phyloP scores from a whole-genome alignment of 192 early-diverging fungal genomes.

The Pilaira anomala region DNA sequence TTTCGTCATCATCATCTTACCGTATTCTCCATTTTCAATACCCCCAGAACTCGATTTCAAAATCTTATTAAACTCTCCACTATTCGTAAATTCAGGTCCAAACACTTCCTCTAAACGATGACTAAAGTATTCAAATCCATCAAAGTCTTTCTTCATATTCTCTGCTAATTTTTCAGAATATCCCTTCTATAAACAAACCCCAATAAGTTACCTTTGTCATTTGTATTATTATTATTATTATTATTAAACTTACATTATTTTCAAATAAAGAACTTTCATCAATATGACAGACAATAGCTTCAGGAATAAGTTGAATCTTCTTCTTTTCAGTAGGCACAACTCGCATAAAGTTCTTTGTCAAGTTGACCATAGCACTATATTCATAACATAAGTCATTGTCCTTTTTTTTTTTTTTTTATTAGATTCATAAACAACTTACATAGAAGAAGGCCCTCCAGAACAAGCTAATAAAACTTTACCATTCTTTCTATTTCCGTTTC shows the following conservation, averaged over 20 bases:
- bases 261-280: conserved; percentile 66
- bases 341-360: conserved; percentile 59
- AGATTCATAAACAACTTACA: conserved; percentile 38
- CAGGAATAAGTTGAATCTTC: conserved; percentile 58
- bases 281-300: conserved; percentile 72
- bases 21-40: conserved; percentile 11
- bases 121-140: conserved; percentile 38
- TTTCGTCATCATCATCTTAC: conserved; percentile 1
- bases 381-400: neutral
- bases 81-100: conserved; percentile 41
- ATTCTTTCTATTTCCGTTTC: conserved; percentile 32
- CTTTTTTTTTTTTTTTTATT: neutral
- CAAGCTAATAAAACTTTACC: conserved; percentile 74
- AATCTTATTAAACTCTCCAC: conserved; percentile 31
- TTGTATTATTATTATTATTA: neutral
- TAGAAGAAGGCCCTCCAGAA: conserved; percentile 82
- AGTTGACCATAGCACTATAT: conserved; percentile 62
- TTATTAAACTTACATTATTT: conserved; percentile 15
- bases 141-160: conserved; percentile 40
- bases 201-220: neutral
- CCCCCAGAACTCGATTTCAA: conserved; percentile 24
- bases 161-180: conserved; percentile 38
- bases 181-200: conserved; percentile 8
- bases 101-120: conserved; percentile 69
- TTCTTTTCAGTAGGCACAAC: conserved; percentile 51